Conservation (phyloP, 257 asterid genomes). For the Ophiorrhiza pumila region DNA sequence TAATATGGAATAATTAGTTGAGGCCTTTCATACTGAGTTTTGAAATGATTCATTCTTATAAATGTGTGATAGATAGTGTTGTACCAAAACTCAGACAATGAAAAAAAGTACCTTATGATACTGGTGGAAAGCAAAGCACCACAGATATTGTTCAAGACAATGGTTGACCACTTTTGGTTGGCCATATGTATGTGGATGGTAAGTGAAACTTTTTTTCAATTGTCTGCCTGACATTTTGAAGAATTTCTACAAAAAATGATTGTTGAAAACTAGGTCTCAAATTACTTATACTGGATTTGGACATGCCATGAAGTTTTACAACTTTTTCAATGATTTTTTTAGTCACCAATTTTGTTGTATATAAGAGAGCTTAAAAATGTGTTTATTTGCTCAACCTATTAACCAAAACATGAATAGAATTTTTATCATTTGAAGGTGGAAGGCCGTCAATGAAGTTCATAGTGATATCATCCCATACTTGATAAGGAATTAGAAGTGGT, state of each 20-base stretch:
- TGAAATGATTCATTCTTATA: background rate
- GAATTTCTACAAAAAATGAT: background rate
- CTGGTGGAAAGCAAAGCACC: background rate
- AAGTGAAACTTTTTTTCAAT: background rate
- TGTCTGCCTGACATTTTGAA: background rate
- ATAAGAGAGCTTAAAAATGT: background rate
- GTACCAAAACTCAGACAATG: conserved; percentile 3
- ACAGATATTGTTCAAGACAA: background rate
- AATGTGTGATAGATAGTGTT: background rate
- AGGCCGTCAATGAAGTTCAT: conserved; percentile 1
- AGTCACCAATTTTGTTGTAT: background rate
- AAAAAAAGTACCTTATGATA: background rate
- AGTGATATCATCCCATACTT: background rate
- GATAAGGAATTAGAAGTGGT: background rate
- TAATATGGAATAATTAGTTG: background rate
- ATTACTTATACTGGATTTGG: background rate
- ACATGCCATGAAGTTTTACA: background rate
- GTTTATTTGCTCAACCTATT: conserved; percentile 7
- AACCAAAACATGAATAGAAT: background rate
- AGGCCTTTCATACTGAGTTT: background rate
- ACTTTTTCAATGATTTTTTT: background rate
- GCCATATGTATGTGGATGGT: too few relatives aligned
- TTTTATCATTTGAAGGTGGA: background rate
- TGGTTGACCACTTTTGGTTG: too few relatives aligned
- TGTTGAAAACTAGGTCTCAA: background rate